Evolutionary conservation across 148 eudicot species (phyloP), one percentile per base, ranked within the genome.

Genomic region (Fagopyrum homotropicum): DNA sequence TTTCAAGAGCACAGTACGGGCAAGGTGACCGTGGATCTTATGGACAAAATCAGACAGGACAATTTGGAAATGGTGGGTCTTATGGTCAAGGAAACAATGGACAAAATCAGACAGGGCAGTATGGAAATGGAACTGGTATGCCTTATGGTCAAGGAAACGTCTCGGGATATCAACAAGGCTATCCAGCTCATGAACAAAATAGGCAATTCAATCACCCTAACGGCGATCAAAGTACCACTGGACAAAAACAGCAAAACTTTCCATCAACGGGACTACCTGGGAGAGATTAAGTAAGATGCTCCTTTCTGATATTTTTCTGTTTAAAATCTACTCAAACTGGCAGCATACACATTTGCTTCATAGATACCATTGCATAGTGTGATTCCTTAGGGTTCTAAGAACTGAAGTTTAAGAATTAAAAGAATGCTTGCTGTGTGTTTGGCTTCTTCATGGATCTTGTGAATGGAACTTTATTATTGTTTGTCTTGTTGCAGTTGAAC

Each of bases 281-380:
- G 44, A 70, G 73, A 35, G 81, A 81, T 75, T 82, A 90, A 80
- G 90, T 86, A 85, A 85, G 87, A 56, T 79, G 70, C 56, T 64
- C 59, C 68, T 44, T 76, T 7, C 45, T 35, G 9, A 17, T 35
- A 4, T 5, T 56, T 57, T 35, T 43, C 69, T 5, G 10, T 16
- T 56, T 57, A 12, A 35, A 64, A 4, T 4, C 52, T 64, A 40
- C 17, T 5, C 15, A 56, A 56, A 17, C 9, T 6, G 61, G 61
- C n/a, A 54, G 19, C 59, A 15, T 9, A 54, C 59, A 14, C 59
- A 14, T 16, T 54, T 4, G 16, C 19, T 54, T 54, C 17, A 4
- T 54, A 54, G 5, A 7, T 35, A 16, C 19, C 17, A 2, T 55
- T 55, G 59, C 59, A 16, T 55, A 16, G n/a, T 55, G n/a, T 55